Percentiles rank a stretch among this genome's conserved stretches.
Evolutionary conservation across 345 rosid species (phyloP).

Genomic region (thale cress (Arabidopsis thaliana)): TAIR10.1 NC_003075.7:16648501-16649000

Average conservation of each 20-base stretch:
- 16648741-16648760: constrained; percentile 26
- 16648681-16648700: neutral
- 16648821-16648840: constrained; percentile 35
- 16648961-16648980: constrained; percentile 49
- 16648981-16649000: neutral
- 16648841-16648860: constrained; percentile 11
- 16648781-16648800: constrained; percentile 11
- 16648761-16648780: constrained; percentile 26
- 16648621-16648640: constrained; percentile 35
- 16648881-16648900: constrained; percentile 64
- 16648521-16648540: neutral
- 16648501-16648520: neutral
- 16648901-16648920: constrained; percentile 58
- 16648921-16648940: constrained; percentile 58
- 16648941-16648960: constrained; percentile 50
- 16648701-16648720: neutral
- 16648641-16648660: constrained; percentile 34
- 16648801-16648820: constrained; percentile 12
- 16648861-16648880: constrained; percentile 69
- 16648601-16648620: neutral
- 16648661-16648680: constrained; percentile 21
- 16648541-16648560: constrained; percentile 6
- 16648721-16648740: neutral
- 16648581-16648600: constrained; percentile 7
- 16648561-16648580: neutral